These are phyloP conservation scores for Hansenula anomala DNA, from an alignment of 1,139 yeast species.

Conservation along the genomic window DNA sequence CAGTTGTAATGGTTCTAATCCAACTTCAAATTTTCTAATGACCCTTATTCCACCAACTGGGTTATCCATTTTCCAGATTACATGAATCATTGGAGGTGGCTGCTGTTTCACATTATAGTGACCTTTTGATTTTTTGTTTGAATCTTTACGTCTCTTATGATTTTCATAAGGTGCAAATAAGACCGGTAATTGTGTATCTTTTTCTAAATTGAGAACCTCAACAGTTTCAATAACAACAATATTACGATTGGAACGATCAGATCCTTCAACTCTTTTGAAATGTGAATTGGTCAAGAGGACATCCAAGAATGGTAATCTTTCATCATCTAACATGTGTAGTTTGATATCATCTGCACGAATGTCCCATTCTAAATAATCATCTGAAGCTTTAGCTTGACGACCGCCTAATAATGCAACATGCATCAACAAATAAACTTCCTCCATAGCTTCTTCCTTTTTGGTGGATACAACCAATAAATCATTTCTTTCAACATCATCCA, in stretches of 20 bases:
- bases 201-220: constrained; percentile 66
- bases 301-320: constrained; percentile 64
- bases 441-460: constrained; percentile 24
- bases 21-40: constrained; percentile 47
- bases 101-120: constrained; percentile 12
- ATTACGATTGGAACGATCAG: constrained; percentile 62
- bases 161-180: constrained; percentile 50
- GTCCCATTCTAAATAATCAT: constrained; percentile 41
- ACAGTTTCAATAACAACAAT: constrained; percentile 55
- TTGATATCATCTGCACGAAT: constrained; percentile 68
- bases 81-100: constrained; percentile 32
- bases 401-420: constrained; percentile 26
- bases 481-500: constrained; percentile 28
- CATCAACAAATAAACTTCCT: constrained; percentile 28
- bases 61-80: constrained; percentile 60
- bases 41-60: constrained; percentile 68
- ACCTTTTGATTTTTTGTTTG: constrained; percentile 3
- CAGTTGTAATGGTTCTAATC: constrained; percentile 50
- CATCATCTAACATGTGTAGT: constrained; percentile 63
- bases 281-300: constrained; percentile 60
- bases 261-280: constrained; percentile 55
- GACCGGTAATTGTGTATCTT: constrained; percentile 64
- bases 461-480: constrained; percentile 27
- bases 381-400: constrained; percentile 21
- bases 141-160: constrained; percentile 12